phyloP scores from a whole-genome alignment of 345 rosid species.

The Erodium maritimum region DNA sequence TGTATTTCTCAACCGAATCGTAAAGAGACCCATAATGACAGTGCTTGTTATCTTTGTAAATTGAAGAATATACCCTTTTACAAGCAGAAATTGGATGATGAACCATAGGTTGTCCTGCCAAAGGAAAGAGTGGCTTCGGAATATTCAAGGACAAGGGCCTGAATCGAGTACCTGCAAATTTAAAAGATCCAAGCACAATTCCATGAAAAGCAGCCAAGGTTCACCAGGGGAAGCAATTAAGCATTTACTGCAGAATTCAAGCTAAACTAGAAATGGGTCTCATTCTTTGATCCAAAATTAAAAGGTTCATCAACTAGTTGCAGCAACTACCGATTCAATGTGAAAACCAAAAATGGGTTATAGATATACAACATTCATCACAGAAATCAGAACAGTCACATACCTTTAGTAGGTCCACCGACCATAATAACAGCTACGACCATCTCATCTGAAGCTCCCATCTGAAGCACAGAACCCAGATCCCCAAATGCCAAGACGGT shows the following conservation, averaged over 20 bases:
- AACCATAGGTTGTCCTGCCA: constrained; percentile 93
- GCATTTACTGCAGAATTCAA: background rate
- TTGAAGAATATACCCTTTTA: constrained; percentile 46
- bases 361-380: constrained; percentile 7
- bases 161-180: constrained; percentile 60
- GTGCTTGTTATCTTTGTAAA: background rate
- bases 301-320: too few species aligned
- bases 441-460: constrained; percentile 59
- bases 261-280: background rate
- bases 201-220: background rate
- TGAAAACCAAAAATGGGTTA: background rate
- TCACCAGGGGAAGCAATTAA: background rate
- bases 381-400: background rate
- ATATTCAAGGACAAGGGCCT: constrained; percentile 83
- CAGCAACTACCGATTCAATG: background rate
- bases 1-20: background rate
- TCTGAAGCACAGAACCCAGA: constrained; percentile 8
- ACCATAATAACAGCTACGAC: constrained; percentile 97
- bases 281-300: too few species aligned
- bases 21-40: background rate
- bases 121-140: constrained; percentile 83
- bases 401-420: constrained; percentile 99
- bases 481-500: background rate
- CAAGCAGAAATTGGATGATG: constrained; percentile 98
- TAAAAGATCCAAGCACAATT: background rate